Conservation (phyloP, 148 eudicot genomes). For the Dysphania ambrosioides region DNA sequence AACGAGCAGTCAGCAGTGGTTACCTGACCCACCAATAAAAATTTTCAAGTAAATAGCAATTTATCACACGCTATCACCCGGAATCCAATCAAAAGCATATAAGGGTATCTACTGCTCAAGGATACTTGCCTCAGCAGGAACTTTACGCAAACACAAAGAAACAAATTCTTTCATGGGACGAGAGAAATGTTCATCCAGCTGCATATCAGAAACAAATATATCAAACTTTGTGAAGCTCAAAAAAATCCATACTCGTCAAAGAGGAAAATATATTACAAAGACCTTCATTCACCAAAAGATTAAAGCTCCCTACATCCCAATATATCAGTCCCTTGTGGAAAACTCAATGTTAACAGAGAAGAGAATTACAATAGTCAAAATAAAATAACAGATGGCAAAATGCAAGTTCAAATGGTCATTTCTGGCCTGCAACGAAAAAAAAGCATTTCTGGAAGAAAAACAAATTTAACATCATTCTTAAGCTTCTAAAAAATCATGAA, state of each 20-base stretch:
- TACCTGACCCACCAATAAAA: neutral
- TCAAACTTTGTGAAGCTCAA: conserved; percentile 13
- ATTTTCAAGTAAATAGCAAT: neutral
- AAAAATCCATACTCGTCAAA: neutral
- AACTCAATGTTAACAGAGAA: neutral
- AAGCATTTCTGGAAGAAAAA: neutral
- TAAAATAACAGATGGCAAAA: neutral
- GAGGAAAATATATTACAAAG: conserved; percentile 1
- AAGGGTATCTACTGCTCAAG: conserved; percentile 6
- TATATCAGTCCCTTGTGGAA: neutral
- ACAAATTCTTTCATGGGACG: conserved; percentile 94
- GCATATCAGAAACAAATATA: conserved; percentile 34
- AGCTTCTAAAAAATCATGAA: neutral
- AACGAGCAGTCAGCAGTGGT: conserved; percentile 10
- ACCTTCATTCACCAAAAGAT: conserved; percentile 8
- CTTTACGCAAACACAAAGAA: conserved; percentile 75
- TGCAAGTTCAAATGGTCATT: neutral
- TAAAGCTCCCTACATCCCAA: neutral
- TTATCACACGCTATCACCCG: neutral
- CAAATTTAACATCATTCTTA: neutral
- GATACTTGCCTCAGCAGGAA: conserved; percentile 70
- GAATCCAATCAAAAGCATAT: conserved; percentile 8
- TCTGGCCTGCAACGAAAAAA: neutral
- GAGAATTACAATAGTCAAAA: neutral
- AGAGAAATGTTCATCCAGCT: conserved; percentile 96